A percentile compares a stretch with the other conserved stretches of the same genome.
Evolutionary conservation across 768 basidiomycete species (phyloP).

Genomic region (Austroboletus festivus): DNA sequence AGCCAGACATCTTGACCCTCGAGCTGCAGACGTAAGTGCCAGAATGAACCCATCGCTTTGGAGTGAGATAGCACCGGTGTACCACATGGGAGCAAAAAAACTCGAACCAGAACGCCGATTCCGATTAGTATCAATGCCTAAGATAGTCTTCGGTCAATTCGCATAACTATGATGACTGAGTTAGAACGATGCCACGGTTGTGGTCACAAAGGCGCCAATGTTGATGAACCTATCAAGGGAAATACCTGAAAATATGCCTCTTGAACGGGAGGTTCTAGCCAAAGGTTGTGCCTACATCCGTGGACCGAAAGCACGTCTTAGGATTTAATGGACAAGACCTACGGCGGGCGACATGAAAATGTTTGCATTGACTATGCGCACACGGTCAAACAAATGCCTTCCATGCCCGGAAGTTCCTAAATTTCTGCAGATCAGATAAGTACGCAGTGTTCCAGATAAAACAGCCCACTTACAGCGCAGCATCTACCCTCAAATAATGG

Average conservation of each 20-base stretch:
- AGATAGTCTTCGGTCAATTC: conserved; percentile 13
- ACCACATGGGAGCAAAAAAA: too few relatives aligned
- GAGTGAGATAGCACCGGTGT: background rate
- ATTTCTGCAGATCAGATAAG: background rate
- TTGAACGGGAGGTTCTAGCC: background rate
- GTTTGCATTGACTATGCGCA: conserved; percentile 14
- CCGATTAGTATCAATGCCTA: conserved; percentile 8
- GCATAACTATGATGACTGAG: conserved; percentile 17
- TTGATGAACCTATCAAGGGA: conserved; percentile 10
- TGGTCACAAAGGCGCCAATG: conserved; percentile 10
- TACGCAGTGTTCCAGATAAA: background rate
- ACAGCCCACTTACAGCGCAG: conserved; percentile 11
- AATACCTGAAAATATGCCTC: conserved; percentile 4
- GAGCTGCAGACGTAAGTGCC: conserved; percentile 13
- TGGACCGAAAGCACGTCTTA: background rate
- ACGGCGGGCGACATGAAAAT: conserved; percentile 15
- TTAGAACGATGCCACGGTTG: conserved; percentile 1
- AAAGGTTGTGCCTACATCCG: conserved; percentile 6
- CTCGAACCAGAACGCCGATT: conserved; percentile 11
- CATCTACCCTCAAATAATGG: conserved; percentile 16
- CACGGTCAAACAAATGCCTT: background rate
- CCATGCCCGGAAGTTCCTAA: conserved; percentile 15
- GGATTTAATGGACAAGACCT: background rate
- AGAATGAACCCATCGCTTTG: conserved; percentile 18
- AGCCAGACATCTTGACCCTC: background rate